These are phyloP conservation scores for Nyctanthes arbortristis DNA, from an alignment of 257 asterid species.

Conservation along the genomic window DNA sequence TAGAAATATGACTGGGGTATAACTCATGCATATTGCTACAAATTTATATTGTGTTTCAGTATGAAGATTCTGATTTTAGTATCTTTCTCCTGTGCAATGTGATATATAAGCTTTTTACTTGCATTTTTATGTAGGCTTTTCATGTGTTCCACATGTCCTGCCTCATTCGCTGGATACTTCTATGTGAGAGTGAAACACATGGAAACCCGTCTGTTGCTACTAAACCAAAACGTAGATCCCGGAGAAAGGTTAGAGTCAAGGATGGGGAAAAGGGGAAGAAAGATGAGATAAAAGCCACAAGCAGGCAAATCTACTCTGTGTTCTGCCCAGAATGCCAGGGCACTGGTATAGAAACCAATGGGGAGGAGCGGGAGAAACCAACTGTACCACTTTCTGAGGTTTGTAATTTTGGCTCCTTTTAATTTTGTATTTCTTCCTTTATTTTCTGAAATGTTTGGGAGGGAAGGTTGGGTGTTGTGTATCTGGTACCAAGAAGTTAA, in stretches of 20 bases:
- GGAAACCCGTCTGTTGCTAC: conserved; percentile 41
- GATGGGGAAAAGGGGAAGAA: conserved; percentile 38
- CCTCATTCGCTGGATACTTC: conserved; percentile 84
- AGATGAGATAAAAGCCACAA: conserved; percentile 27
- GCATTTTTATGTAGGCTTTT: conserved; percentile 66
- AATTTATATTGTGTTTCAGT: background rate
- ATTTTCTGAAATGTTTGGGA: background rate
- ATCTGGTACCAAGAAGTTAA: background rate
- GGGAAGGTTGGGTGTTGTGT: conserved; percentile 6
- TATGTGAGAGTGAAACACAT: conserved; percentile 67
- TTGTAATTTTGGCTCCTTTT: conserved; percentile 15
- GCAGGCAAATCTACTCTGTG: conserved; percentile 40
- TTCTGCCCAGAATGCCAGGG: conserved; percentile 97
- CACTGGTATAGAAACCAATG: conserved; percentile 55
- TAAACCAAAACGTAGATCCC: conserved; percentile 43
- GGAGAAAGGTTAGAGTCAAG: conserved; percentile 58
- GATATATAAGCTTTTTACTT: conserved; percentile 11
- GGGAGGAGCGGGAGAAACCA: conserved; percentile 78
- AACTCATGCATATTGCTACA: conserved; percentile 16
- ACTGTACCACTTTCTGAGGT: conserved; percentile 78
- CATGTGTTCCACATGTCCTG: conserved; percentile 85
- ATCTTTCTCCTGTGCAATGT: background rate
- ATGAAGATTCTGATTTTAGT: conserved; percentile 16
- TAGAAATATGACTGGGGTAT: conserved; percentile 86
- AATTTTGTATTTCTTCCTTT: background rate